Conservation (phyloP, 352 stramenopile genomes). For the Phytophthora brassicae region DNA sequence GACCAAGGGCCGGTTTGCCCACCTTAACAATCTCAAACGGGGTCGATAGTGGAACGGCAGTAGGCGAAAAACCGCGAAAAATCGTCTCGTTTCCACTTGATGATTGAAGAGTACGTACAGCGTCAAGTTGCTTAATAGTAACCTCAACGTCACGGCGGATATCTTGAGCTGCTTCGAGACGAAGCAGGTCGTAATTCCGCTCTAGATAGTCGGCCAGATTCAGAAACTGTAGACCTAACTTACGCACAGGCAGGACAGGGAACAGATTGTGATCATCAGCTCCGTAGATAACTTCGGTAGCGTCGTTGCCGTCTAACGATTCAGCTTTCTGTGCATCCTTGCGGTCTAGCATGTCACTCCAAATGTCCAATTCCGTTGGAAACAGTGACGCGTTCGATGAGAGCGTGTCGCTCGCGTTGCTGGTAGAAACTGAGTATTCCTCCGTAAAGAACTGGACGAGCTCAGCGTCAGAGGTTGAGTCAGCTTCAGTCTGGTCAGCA, state of each 20-base stretch:
- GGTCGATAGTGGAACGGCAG: conserved; percentile 41
- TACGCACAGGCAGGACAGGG: conserved; percentile 86
- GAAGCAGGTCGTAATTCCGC: conserved; percentile 91
- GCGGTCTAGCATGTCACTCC: conserved; percentile 57
- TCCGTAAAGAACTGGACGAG: conserved; percentile 63
- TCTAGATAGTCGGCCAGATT: conserved; percentile 94
- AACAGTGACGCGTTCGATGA: conserved; percentile 45
- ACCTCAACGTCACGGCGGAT: conserved; percentile 86
- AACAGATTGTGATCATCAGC: conserved; percentile 46
- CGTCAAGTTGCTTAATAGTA: conserved; percentile 76
- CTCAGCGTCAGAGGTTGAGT: conserved; percentile 33
- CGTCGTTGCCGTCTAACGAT: conserved; percentile 9
- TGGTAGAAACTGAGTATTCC: conserved; percentile 43
- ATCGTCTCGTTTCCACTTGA: conserved; percentile 48
- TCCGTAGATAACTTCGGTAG: conserved; percentile 30
- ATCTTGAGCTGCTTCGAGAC: conserved; percentile 88
- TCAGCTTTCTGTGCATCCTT: conserved; percentile 5
- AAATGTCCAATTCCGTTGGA: conserved; percentile 90
- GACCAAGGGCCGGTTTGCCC: conserved; percentile 87
- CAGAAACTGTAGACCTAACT: conserved; percentile 96
- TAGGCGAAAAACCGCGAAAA: conserved; percentile 58
- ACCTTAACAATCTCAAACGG: conserved; percentile 80
- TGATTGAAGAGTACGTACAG: conserved; percentile 42
- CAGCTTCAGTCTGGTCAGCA: conserved; percentile 35
- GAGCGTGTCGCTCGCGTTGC: conserved; percentile 11